Conservation (phyloP, 129 eudicot genomes). For the Helichrysum umbraculigerum region DNA sequence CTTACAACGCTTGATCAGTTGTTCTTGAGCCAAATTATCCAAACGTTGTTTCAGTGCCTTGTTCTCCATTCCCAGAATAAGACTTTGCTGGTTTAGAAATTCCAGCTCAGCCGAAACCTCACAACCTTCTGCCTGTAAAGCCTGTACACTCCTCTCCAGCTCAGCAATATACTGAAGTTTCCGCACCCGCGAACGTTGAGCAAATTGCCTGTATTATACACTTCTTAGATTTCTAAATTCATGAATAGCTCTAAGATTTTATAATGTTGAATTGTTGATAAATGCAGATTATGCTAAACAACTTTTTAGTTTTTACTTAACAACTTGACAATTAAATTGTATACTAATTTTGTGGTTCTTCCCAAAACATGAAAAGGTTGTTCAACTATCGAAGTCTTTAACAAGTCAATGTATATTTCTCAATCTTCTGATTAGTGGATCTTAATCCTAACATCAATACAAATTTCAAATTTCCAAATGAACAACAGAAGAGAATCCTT, state of each 20-base stretch:
- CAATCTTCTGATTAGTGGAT: constrained; percentile 4
- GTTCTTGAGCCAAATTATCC: constrained; percentile 77
- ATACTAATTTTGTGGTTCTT: not conserved
- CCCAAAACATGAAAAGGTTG: constrained; percentile 1
- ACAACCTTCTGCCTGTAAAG: constrained; percentile 71
- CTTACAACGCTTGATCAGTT: constrained; percentile 66
- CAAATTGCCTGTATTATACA: constrained; percentile 67
- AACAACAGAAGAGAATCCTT: constrained; percentile 26
- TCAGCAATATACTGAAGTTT: constrained; percentile 90
- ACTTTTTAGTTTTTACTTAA: constrained; percentile 1
- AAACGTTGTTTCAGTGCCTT: constrained; percentile 73
- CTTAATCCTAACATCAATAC: not conserved
- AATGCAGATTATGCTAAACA: constrained; percentile 7
- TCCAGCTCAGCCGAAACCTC: constrained; percentile 66
- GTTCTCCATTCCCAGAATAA: constrained; percentile 79
- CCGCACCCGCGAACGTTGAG: constrained; percentile 82
- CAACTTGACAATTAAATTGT: not conserved
- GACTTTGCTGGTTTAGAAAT: constrained; percentile 72
- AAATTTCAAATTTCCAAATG: not conserved
- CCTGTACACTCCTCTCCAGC: constrained; percentile 79
- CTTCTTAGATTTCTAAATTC: constrained; percentile 16
- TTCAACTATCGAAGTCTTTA: constrained; percentile 20
- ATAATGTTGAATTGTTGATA: not conserved
- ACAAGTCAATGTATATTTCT: not conserved
- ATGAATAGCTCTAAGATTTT: not conserved